Evolutionary conservation across 495 filamentous ascomycete genomes (phyloP).

Genomic region (Hypomontagnella monticulosa): DNA sequence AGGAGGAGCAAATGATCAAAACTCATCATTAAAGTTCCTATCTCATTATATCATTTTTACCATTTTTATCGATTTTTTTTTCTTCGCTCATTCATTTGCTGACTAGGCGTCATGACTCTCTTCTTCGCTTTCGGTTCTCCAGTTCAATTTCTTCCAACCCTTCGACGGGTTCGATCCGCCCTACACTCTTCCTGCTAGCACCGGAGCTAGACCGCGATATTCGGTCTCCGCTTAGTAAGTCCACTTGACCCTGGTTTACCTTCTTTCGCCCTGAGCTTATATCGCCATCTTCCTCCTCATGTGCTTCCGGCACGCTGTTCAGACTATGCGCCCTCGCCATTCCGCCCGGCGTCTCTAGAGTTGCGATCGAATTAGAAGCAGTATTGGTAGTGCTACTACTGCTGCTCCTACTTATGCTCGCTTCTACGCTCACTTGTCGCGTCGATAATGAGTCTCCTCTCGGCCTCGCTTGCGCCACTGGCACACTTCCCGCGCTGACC

Average conservation of each 20-base stretch:
- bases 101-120: slow-evolving; percentile 28
- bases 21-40: neutral
- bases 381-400: slow-evolving; percentile 13
- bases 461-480: slow-evolving; percentile 24
- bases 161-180: slow-evolving; percentile 36
- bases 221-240: slow-evolving; percentile 11
- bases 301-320: slow-evolving; percentile 43
- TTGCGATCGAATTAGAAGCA: slow-evolving; percentile 6
- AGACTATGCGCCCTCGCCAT: slow-evolving; percentile 40
- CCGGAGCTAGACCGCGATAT: slow-evolving; percentile 34
- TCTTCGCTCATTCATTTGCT: neutral
- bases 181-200: slow-evolving; percentile 21
- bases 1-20: too few species aligned
- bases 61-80: neutral
- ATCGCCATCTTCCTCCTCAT: slow-evolving; percentile 36
- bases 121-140: slow-evolving; percentile 22
- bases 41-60: neutral
- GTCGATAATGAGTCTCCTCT: slow-evolving; percentile 35
- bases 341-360: slow-evolving; percentile 18
- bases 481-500: slow-evolving; percentile 31
- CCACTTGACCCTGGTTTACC: slow-evolving; percentile 11
- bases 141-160: slow-evolving; percentile 43
- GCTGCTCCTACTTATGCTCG: slow-evolving; percentile 26
- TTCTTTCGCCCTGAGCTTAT: slow-evolving; percentile 7
- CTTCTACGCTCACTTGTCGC: slow-evolving; percentile 39